Evolutionary conservation across 179 eudicot species (phyloP).

Genomic region (Amaranthus tricolor): DNA sequence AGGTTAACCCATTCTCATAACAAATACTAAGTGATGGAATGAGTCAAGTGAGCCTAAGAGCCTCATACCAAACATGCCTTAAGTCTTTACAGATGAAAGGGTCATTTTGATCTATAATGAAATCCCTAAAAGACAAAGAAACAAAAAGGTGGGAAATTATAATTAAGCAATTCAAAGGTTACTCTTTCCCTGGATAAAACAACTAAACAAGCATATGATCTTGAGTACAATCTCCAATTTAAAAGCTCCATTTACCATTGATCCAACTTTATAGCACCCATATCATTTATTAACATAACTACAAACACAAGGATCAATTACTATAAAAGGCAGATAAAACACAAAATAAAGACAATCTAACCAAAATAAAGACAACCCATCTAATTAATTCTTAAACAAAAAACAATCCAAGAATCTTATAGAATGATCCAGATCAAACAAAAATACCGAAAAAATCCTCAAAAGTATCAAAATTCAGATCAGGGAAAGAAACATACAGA

Average conservation of each 20-base stretch:
- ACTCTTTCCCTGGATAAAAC: not conserved
- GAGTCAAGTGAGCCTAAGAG: too few species aligned
- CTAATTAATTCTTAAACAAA: conserved; percentile 22
- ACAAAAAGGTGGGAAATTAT: not conserved
- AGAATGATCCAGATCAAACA: conserved; percentile 6
- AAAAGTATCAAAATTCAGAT: conserved; percentile 11
- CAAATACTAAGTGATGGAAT: too few species aligned
- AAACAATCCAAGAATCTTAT: not conserved
- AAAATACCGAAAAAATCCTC: not conserved
- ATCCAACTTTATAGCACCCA: not conserved
- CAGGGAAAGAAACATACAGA: conserved; percentile 44
- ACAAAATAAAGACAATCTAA: conserved; percentile 23
- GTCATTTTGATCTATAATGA: not conserved
- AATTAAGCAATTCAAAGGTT: not conserved
- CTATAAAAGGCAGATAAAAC: conserved; percentile 19
- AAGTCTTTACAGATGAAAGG: not conserved
- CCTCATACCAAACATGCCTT: not conserved
- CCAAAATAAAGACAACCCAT: conserved; percentile 18
- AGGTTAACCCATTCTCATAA: too few species aligned
- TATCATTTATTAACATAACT: not conserved
- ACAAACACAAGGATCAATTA: conserved; percentile 20
- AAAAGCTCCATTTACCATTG: not conserved
- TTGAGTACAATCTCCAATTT: not conserved
- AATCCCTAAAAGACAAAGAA: conserved; percentile 1
- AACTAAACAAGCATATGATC: conserved; percentile 5